Base-by-base conservation (phyloP, 345 rosid species). In the Eucalyptus sp. region DNA sequence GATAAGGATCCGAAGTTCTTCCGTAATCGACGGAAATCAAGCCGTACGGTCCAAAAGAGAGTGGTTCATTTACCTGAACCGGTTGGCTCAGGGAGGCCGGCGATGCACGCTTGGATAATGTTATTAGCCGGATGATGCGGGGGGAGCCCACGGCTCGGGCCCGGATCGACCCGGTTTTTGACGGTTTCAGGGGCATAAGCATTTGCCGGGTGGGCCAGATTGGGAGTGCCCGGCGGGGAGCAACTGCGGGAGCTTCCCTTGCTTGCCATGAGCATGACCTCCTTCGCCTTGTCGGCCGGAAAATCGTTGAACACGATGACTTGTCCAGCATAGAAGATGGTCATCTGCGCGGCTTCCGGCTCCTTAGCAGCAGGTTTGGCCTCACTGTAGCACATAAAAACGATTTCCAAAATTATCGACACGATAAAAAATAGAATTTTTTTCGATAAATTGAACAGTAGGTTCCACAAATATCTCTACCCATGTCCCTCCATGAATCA, bases 291-390 rank as follows among this genome's bases (percentile, higher is more conserved):
- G 37, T 96, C 96, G 54, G 96, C 95, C 7, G 98, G 94, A 68
- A 96, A 94, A 87, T 96, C 95, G 18, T 96, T 89, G 90, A 96
- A 94, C 68, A 94, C 98, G 54, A 96, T 91, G 89, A 96, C 98
- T 92, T 95, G 93, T 33, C 99, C 99, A 20, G 46, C 93, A 88
- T 97, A 97, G 91, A 97, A 96, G 80, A 97, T 96, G 33, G 99
- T 96, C 97, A 97, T 92, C 48, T 91, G 96, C 6, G 97, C 95
- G 86, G 94, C 85, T 88, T 92, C 93, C 29, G 94, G 86, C 92
- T 92, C 93, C 50, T 51, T 76, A 7, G 86, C 29, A 29, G 64
- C 90, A 29, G 87, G 4, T 92, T 89, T 92, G 87, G 51, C 90
- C 15, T 71, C 87, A 56, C 94, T 92, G 87, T 3, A 62, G 62